phyloP scores from a whole-genome alignment of 129 eudicot species.

The Helianthus annuus region DNA sequence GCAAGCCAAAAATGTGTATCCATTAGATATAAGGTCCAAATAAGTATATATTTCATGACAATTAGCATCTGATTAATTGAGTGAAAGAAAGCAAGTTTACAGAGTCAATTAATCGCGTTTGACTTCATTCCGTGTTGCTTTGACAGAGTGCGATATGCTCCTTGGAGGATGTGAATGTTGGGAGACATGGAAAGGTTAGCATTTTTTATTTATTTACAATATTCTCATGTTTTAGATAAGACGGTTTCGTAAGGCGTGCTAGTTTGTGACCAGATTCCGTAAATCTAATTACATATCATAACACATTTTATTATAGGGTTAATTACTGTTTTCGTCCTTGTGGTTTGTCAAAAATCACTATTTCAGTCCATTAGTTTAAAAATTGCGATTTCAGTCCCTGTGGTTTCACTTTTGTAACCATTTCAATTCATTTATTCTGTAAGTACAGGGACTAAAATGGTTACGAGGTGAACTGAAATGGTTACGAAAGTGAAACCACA shows the following conservation, averaged over 20 bases:
- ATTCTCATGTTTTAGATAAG: not conserved
- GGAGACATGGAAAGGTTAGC: conserved; percentile 82
- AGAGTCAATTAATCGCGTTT: conserved; percentile 10
- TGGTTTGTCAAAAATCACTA: too few species aligned
- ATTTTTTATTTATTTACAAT: not conserved
- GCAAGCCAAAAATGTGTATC: not conserved
- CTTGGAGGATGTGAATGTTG: conserved; percentile 73
- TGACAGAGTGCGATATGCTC: conserved; percentile 89
- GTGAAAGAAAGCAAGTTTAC: not conserved
- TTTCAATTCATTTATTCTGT: too few species aligned
- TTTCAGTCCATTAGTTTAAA: too few species aligned
- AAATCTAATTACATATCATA: not conserved
- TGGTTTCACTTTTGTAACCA: too few species aligned
- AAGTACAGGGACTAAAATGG: too few species aligned
- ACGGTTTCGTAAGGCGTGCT: not conserved
- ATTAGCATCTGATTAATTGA: not conserved
- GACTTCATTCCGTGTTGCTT: conserved; percentile 27
- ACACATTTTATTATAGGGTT: not conserved
- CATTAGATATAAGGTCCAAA: not conserved
- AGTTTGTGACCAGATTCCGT: not conserved
- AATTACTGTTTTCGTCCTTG: too few species aligned
- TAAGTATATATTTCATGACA: not conserved
- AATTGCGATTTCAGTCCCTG: too few species aligned
- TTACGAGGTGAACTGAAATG: too few species aligned
- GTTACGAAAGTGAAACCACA: too few species aligned